Percentiles rank a stretch among this genome's conserved stretches.
Conservation (phyloP, 2,329 filamentous ascomycete genomes). For the Aspergillus fischeri region DNA sequence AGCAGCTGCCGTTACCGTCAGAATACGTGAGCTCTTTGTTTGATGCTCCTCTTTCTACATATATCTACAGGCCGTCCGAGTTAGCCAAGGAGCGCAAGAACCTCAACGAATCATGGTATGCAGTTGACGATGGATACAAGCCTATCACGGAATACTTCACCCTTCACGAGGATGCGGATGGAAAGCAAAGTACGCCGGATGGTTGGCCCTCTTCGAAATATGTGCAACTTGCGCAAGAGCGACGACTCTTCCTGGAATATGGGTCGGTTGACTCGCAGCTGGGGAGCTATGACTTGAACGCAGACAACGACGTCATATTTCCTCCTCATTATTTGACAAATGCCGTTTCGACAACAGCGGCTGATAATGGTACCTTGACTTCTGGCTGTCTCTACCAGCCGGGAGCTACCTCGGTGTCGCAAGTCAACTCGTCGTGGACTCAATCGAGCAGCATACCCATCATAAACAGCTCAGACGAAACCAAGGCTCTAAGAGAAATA, state of each 20-base stretch:
- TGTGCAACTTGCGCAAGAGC: conserved; percentile 52
- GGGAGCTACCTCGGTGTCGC: conserved; percentile 37
- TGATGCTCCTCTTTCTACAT: conserved; percentile 44
- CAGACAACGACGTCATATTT: conserved; percentile 53
- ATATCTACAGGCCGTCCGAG: conserved; percentile 52
- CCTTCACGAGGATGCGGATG: conserved; percentile 31
- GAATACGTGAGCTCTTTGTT: conserved; percentile 48
- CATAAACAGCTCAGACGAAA: conserved; percentile 22
- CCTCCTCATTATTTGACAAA: conserved; percentile 42
- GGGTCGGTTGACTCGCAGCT: conserved; percentile 57
- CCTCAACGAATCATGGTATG: conserved; percentile 58
- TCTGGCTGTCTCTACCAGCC: conserved; percentile 54
- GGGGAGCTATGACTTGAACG: conserved; percentile 50
- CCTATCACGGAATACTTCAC: conserved; percentile 53
- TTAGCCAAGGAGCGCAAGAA: conserved; percentile 51
- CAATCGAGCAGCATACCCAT: conserved; percentile 26
- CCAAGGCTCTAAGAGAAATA: conserved; percentile 27
- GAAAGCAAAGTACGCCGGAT: conserved; percentile 48
- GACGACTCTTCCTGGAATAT: conserved; percentile 53
- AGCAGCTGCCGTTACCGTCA: conserved; percentile 42
- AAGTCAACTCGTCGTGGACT: conserved; percentile 54
- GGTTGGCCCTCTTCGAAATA: conserved; percentile 63
- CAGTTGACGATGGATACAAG: conserved; percentile 36
- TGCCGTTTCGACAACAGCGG: conserved; percentile 29
- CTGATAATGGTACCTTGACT: conserved; percentile 39